A percentile compares a stretch with the other conserved stretches of the same genome.
Conservation (phyloP, 1,284 basidiomycete genomes). For the Cystobasidium sp. region DNA sequence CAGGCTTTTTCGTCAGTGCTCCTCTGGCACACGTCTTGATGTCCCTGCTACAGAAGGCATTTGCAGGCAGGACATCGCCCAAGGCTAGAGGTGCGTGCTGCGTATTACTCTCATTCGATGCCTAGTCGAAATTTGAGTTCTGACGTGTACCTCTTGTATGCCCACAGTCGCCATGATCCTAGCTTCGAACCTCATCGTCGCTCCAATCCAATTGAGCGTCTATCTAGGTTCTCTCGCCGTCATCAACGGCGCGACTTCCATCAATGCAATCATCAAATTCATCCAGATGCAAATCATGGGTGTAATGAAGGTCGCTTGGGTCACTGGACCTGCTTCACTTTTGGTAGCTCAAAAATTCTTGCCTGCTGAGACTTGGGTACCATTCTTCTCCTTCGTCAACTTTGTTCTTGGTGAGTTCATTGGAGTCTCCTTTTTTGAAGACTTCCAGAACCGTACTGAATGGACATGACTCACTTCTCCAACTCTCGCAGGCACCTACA, state of each 20-base stretch:
- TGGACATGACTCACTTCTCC: background rate
- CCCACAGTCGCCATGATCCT: conserved; percentile 68
- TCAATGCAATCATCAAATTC: conserved; percentile 69
- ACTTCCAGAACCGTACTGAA: background rate
- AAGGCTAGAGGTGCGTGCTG: conserved; percentile 61
- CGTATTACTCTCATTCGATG: background rate
- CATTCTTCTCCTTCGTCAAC: conserved; percentile 49
- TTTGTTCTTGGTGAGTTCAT: conserved; percentile 32
- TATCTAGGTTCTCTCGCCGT: conserved; percentile 72
- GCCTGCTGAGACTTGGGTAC: conserved; percentile 62
- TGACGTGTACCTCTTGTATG: background rate
- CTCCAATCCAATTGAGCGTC: conserved; percentile 68
- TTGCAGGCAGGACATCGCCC: conserved; percentile 73
- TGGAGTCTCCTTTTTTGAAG: conserved; percentile 20
- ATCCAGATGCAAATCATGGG: conserved; percentile 75
- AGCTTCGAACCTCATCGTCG: conserved; percentile 75
- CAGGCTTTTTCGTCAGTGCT: conserved; percentile 79
- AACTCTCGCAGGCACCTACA: conserved; percentile 44
- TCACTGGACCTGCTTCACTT: conserved; percentile 72
- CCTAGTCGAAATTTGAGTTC: background rate
- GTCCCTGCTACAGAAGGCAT: conserved; percentile 71
- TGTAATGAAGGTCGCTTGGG: conserved; percentile 75
- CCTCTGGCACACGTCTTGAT: conserved; percentile 77
- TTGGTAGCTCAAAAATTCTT: conserved; percentile 75
- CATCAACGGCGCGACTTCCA: conserved; percentile 76